Evolutionary conservation across 2,329 filamentous ascomycete species (phyloP), one percentile per base, ranked within the genome.

Genomic region (Uncinocarpus reesii): DNA sequence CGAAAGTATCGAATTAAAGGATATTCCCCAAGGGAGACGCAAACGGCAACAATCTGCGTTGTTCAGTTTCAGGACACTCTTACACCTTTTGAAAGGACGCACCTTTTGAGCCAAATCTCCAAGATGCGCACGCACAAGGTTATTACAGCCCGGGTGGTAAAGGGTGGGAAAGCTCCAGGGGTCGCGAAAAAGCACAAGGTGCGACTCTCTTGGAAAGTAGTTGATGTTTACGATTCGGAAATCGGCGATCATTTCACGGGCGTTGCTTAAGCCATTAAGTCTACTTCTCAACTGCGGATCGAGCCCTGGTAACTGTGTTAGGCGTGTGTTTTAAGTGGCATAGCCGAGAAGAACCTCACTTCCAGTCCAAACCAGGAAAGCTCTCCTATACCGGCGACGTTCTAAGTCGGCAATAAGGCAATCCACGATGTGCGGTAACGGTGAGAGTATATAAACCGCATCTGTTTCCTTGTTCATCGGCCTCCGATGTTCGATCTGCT

Each of bases 161-260:
- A 98, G 74, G 44, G 89, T 77, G 0, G 88, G 88, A 60, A 98
- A 98, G 68, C 90, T 96, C 81, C 84, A 95, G 1, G 92, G 90
- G 62, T 98, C 90, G 61, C 85, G 76, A 60, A 98, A 95, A 0
- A 87, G 94, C 58, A 95, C 74, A 34, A 98, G 71, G 59, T 93
- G 86, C 5, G 89, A 92, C 69, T 98, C 92, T 60, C 87, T 80
- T 4, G 92, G 89, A 62, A 81, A 90, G 65, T 83, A 98, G 65
- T 95, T 85, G 63, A 95, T 78, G 46, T 89, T 86, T 48, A 96
- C 72, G 3, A 88, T 86, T 51, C 83, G 81, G 61, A 89, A 88
- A 47, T 82, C 79, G n/a, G 79, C 80, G 53, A 95, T 86, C 59
- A 84, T 79, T 56, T 86, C 79, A 53, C 83, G 76, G 26, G 83